These are phyloP conservation scores for Xerocomus brunneocitrinus DNA, from an alignment of 768 basidiomycete genomes.

Conservation along the genomic window DNA sequence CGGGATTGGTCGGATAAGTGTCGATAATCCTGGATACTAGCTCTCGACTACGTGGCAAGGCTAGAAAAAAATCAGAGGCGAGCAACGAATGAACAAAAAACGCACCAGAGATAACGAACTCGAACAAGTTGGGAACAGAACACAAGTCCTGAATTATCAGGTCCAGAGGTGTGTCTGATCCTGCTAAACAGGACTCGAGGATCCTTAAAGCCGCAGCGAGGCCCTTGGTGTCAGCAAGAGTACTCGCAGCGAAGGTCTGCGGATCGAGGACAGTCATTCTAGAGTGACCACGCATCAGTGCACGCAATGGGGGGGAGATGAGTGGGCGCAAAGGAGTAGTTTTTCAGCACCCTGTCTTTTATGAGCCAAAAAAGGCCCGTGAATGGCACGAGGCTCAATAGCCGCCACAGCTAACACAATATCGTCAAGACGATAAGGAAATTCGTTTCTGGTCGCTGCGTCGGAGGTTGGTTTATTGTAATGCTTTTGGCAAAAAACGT, in stretches of 20 bases:
- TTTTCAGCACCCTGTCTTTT: no score
- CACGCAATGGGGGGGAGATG: not conserved
- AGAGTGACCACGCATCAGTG: not conserved
- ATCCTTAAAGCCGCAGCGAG: slow-evolving; percentile 4
- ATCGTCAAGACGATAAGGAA: no score
- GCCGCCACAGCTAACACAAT: no score
- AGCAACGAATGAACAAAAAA: not conserved
- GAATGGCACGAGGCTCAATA: no score
- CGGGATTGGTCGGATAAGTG: slow-evolving; percentile 29
- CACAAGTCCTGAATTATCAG: slow-evolving; percentile 27
- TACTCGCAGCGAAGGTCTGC: slow-evolving; percentile 15
- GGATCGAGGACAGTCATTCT: slow-evolving; percentile 11
- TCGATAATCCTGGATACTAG: slow-evolving; percentile 30
- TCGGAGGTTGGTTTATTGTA: no score
- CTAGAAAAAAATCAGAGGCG: slow-evolving; percentile 9
- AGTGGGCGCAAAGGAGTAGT: not conserved
- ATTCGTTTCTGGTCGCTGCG: no score
- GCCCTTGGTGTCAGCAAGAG: slow-evolving; percentile 5
- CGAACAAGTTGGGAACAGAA: slow-evolving; percentile 23
- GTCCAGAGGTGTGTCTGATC: slow-evolving; percentile 16
- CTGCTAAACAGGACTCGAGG: slow-evolving; percentile 26
- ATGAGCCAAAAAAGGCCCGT: no score
- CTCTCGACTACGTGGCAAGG: slow-evolving; percentile 3
- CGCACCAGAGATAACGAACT: slow-evolving; percentile 28
- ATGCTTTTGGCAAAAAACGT: no score